Base-by-base conservation (phyloP, 306 rosid species). In the Acacia crassicarpa region DNA sequence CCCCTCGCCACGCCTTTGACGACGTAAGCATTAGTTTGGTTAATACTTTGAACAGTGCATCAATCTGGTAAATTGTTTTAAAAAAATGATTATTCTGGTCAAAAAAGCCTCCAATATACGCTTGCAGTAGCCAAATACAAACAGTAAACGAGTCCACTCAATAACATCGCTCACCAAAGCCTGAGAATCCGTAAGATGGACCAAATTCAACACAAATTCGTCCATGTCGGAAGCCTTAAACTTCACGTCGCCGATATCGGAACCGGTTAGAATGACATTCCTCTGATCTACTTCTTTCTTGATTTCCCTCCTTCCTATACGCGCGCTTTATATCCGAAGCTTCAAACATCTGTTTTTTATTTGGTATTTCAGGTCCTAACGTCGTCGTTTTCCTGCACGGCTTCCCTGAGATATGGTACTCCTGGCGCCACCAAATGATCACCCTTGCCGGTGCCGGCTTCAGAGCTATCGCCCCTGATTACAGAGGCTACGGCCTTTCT, bases 391-490 rank as follows among this genome's bases (percentile, higher is more conserved):
- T 89, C 72, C 85, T 91, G 2, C 91, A 87, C 65, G 92, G 94
- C 2, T 90, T 90, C 49, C 92, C 91, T 9, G 91, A 91, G 87
- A 89, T 91, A 32, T 91, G 94, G 92, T 91, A 89, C 86, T 74
- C 89, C 2, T 91, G 92, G 94, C 84, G 94, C 62, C 88, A 89
- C 85, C 94, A 91, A 81, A 83, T 87, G 89, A 76, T 89, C 48
- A 89, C 87, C n/a, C 56, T 87, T 1, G 89, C 94, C 59, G 25
- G 54, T 8, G 84, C 90, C 41, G 90, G 94, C 4, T 89, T 80
- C 85, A 85, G 90, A 44, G 89, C 92, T 17, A 84, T 87, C 49
- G 91, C 87, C 1, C 82, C 88, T 17, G 90, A 91, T 82, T 85
- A 67, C 82, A 85, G 90, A 25, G 89, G 92, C 0, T 89, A 87